A percentile compares a stretch with the other conserved stretches of the same genome.
Conservation (phyloP, 192 early-diverging fungal genomes). For the Backusella luteola region DNA sequence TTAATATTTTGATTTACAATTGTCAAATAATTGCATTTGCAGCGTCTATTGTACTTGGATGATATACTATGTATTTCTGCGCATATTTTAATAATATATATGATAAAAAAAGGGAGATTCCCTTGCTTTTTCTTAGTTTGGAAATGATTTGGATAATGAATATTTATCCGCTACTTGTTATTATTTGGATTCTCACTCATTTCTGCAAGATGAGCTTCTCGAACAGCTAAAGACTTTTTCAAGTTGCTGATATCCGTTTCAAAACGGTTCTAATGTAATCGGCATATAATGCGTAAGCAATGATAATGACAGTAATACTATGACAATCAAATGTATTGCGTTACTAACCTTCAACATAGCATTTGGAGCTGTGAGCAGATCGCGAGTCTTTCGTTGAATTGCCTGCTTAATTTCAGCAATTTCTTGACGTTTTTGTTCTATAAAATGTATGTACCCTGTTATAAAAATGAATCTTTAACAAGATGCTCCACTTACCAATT, state of each 20-base stretch:
- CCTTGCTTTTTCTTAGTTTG: neutral
- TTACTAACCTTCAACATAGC: conserved; percentile 67
- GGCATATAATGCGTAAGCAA: neutral
- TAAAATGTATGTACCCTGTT: neutral
- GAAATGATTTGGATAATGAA: neutral
- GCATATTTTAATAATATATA: too few species aligned
- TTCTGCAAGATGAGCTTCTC: conserved; percentile 57
- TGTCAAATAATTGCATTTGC: too few species aligned
- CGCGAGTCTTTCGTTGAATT: conserved; percentile 52
- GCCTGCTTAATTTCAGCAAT: conserved; percentile 61
- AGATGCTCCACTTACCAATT: conserved; percentile 25
- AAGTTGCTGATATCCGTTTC: conserved; percentile 60
- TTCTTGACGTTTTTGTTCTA: conserved; percentile 54
- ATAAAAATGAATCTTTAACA: neutral
- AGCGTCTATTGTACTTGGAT: too few species aligned
- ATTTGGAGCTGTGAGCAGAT: conserved; percentile 61
- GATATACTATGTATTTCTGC: too few species aligned
- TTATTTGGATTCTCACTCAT: conserved; percentile 18
- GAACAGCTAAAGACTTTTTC: conserved; percentile 56
- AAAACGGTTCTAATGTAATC: conserved; percentile 56
- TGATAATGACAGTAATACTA: neutral
- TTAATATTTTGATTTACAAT: too few species aligned
- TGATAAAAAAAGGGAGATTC: too few species aligned
- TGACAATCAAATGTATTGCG: neutral
- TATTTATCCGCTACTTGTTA: neutral